phyloP scores from a whole-genome alignment of 2,329 filamentous ascomycete species.

The Fusarium sp. region DNA sequence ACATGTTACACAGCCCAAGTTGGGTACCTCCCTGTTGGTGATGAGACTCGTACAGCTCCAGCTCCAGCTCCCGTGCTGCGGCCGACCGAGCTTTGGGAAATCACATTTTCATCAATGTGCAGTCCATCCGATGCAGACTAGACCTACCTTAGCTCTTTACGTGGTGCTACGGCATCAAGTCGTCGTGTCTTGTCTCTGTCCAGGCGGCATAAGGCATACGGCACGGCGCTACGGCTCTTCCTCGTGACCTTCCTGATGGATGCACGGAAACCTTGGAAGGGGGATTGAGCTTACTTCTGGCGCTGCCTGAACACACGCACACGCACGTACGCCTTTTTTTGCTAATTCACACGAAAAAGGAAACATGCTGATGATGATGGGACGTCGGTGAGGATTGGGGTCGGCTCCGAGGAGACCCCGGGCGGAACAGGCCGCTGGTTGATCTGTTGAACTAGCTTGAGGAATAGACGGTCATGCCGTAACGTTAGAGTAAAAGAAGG shows the following conservation, averaged over 20 bases:
- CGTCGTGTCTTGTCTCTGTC: background rate
- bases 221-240: constrained; percentile 4
- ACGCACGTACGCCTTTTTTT: background rate
- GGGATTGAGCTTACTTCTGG: background rate
- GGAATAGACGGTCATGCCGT: constrained; percentile 16
- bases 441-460: background rate
- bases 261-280: constrained; percentile 28
- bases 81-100: constrained; percentile 19
- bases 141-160: background rate
- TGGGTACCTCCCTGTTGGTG: background rate
- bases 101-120: background rate
- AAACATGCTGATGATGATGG: constrained; percentile 10
- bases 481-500: background rate
- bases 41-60: constrained; percentile 20
- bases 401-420: constrained; percentile 16
- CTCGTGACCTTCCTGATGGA: constrained; percentile 25
- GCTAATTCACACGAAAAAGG: constrained; percentile 7
- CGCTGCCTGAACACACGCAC: background rate
- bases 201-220: background rate
- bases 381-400: constrained; percentile 22
- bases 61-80: background rate
- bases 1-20: constrained; percentile 20
- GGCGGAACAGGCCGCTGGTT: background rate
- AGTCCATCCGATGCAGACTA: background rate
- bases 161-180: background rate